A percentile compares a stretch with the other conserved stretches of the same genome.
phyloP scores from a whole-genome alignment of 257 asterid genomes.

The Jacaranda mimosifolia region DNA sequence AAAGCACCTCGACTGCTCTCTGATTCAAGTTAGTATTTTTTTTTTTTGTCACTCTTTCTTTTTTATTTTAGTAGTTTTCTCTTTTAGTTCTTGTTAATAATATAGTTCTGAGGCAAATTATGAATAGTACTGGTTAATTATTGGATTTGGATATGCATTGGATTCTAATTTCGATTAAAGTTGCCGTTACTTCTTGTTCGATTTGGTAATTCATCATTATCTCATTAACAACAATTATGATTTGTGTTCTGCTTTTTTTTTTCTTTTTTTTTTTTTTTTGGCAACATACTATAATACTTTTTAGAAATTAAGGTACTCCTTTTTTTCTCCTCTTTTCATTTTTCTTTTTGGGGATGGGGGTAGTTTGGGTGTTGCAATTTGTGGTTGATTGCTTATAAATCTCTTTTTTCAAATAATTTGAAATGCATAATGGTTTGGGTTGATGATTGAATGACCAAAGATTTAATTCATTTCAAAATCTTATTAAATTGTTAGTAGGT shows the following conservation, averaged over 20 bases:
- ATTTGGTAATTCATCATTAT: slow-evolving; percentile 37
- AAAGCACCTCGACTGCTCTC: slow-evolving; percentile 67
- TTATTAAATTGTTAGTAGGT: not conserved
- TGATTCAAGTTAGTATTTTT: slow-evolving; percentile 59
- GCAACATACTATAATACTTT: not conserved
- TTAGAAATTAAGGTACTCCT: not conserved
- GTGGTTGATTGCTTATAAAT: not conserved
- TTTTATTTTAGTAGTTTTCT: not conserved
- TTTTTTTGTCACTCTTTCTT: not conserved
- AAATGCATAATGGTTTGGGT: not conserved
- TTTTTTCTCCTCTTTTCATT: not conserved
- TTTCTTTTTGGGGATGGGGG: not conserved
- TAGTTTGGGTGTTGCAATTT: no score
- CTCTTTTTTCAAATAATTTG: not conserved
- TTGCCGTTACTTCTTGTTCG: slow-evolving; percentile 21
- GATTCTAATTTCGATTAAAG: slow-evolving; percentile 26
- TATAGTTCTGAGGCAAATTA: slow-evolving; percentile 5
- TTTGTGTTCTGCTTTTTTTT: not conserved
- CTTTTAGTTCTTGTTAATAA: not conserved
- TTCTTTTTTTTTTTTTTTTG: not conserved
- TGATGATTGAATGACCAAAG: slow-evolving; percentile 10
- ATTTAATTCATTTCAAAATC: not conserved
- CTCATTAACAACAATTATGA: slow-evolving; percentile 7
- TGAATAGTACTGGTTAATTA: slow-evolving; percentile 15
- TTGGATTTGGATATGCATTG: slow-evolving; percentile 31